phyloP scores from a whole-genome alignment of 441 rosid genomes.

The Lagerstroemia fauriei region DNA sequence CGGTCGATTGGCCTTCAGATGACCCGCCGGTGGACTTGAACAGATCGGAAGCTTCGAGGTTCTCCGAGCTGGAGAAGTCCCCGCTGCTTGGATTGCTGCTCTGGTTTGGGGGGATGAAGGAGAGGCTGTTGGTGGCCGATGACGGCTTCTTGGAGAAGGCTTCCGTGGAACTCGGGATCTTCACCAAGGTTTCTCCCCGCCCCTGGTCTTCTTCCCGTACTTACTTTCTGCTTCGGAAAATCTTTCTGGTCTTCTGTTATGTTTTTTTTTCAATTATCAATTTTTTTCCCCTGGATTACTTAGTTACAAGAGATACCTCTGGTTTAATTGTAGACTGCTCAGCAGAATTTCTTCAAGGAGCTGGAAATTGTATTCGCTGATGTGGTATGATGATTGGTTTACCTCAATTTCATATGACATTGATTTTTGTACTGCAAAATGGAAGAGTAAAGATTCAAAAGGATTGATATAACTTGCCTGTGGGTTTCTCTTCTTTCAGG shows the following conservation, averaged over 20 bases:
- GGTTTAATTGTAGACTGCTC: conserved; percentile 58
- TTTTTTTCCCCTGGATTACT: not conserved
- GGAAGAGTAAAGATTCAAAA: too few relatives aligned
- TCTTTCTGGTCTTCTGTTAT: too few relatives aligned
- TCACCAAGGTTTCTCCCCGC: conserved; percentile 67
- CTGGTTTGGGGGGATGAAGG: conserved; percentile 81
- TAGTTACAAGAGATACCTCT: conserved; percentile 1
- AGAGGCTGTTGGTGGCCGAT: conserved; percentile 75
- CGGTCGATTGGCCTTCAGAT: conserved; percentile 41
- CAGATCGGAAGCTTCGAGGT: conserved; percentile 66
- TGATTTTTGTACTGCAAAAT: too few relatives aligned
- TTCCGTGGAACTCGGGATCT: conserved; percentile 80
- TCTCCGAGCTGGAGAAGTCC: conserved; percentile 65
- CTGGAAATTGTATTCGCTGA: conserved; percentile 43
- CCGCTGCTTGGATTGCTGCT: conserved; percentile 71
- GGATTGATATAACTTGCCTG: too few relatives aligned
- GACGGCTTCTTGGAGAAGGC: conserved; percentile 89
- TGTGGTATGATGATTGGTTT: conserved; percentile 59
- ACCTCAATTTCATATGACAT: too few relatives aligned
- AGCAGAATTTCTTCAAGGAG: conserved; percentile 45
- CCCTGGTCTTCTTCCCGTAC: not conserved
- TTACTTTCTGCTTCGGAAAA: not conserved
- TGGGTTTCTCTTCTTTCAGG: conserved; percentile 41
- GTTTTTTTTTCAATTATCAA: not conserved
- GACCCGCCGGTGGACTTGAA: conserved; percentile 80